Evolutionary conservation across 2,329 filamentous ascomycete genomes (phyloP).

Genomic region (Colletotrichum trifolii): DNA sequence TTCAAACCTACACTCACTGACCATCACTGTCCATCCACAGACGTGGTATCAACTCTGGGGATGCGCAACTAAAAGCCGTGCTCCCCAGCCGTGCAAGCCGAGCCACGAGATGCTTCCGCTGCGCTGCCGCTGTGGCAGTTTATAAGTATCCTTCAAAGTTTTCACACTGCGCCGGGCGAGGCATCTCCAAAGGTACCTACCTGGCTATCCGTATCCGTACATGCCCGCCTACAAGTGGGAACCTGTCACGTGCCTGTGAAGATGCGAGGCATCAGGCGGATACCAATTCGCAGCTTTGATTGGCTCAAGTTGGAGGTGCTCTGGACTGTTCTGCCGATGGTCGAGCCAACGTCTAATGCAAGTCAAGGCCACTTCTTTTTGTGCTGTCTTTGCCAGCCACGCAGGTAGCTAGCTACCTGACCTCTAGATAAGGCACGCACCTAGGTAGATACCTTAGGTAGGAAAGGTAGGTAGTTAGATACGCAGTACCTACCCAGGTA

Average conservation of each 20-base stretch:
- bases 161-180: too few species aligned
- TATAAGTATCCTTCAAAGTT: too few species aligned
- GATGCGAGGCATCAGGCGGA: constrained; percentile 16
- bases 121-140: too few species aligned
- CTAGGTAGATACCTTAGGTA: too few species aligned
- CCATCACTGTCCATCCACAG: background rate
- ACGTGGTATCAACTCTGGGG: constrained; percentile 24
- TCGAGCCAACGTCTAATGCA: constrained; percentile 37
- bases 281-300: constrained; percentile 28
- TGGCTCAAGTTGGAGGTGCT: constrained; percentile 10
- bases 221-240: too few species aligned
- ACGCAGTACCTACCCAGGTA: too few species aligned
- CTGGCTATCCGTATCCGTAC: too few species aligned
- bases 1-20: background rate
- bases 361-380: constrained; percentile 25
- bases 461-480: too few species aligned
- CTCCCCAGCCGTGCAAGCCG: constrained; percentile 10
- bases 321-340: constrained; percentile 18
- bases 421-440: too few species aligned
- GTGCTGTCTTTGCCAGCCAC: constrained; percentile 26
- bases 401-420: background rate
- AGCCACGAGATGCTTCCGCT: constrained; percentile 25
- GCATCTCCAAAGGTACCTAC: too few species aligned
- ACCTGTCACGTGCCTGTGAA: too few species aligned
- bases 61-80: constrained; percentile 4